A percentile compares a stretch with the other conserved stretches of the same genome.
phyloP scores from a whole-genome alignment of 495 filamentous ascomycete genomes.

The Rhypophila decipiens region DNA sequence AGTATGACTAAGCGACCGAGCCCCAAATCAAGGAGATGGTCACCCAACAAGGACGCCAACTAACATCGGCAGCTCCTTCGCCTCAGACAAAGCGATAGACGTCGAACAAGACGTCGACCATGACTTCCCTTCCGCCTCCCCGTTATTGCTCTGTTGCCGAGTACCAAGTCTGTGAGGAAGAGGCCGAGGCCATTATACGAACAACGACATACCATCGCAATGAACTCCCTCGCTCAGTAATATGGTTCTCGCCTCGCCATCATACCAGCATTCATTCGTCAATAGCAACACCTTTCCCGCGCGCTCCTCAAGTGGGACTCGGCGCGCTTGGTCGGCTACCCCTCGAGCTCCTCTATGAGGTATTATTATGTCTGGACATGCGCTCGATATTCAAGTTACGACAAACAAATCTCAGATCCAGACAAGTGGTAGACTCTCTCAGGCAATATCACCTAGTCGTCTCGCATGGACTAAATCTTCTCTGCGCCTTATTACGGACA shows the following conservation, averaged over 20 bases:
- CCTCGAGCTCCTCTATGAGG: constrained; percentile 30
- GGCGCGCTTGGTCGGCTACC: constrained; percentile 30
- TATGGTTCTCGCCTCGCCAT: constrained; percentile 29
- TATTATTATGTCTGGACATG: constrained; percentile 30
- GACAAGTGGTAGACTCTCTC: constrained; percentile 31
- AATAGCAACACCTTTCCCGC: constrained; percentile 29
- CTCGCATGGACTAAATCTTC: constrained; percentile 30
- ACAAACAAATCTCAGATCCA: constrained; percentile 30
- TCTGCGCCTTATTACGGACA: constrained; percentile 37
- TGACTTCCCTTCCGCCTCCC: constrained; percentile 13
- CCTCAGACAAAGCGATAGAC: background rate
- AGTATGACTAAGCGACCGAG: no score
- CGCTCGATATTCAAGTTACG: constrained; percentile 33
- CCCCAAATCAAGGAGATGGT: constrained; percentile 3
- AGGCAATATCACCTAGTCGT: constrained; percentile 27
- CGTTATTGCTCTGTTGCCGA: constrained; percentile 16
- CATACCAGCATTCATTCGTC: constrained; percentile 14
- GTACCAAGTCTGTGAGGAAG: constrained; percentile 17
- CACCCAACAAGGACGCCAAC: constrained; percentile 7
- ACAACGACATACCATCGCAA: constrained; percentile 26
- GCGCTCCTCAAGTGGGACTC: constrained; percentile 19
- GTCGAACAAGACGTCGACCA: constrained; percentile 7
- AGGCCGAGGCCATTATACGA: constrained; percentile 20
- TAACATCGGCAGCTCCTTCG: constrained; percentile 5
- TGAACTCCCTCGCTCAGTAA: constrained; percentile 27